These are phyloP conservation scores for Leccinum insolens DNA, from an alignment of 1,284 basidiomycete genomes.

Conservation along the genomic window DNA sequence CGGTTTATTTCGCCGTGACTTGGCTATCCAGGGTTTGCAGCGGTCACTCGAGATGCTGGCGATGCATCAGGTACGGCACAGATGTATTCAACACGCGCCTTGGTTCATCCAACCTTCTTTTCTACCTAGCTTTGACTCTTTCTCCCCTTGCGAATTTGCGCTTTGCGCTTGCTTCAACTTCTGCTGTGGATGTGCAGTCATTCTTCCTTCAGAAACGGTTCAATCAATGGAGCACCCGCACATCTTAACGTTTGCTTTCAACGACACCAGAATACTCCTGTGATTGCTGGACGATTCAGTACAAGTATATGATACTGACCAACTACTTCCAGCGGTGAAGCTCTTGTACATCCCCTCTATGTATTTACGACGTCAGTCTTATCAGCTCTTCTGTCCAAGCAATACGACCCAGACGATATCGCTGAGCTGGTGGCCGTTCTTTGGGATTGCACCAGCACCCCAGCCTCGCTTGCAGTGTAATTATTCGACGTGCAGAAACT, in stretches of 20 bases:
- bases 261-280: slow-evolving; percentile 63
- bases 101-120: neutral
- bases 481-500: slow-evolving; percentile 57
- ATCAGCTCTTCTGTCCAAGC: slow-evolving; percentile 52
- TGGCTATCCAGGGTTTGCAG: slow-evolving; percentile 49
- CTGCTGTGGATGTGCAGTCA: slow-evolving; percentile 40
- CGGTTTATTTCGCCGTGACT: neutral
- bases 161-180: slow-evolving; percentile 44
- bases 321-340: slow-evolving; percentile 45
- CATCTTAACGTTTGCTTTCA: slow-evolving; percentile 55
- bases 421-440: slow-evolving; percentile 64
- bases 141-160: slow-evolving; percentile 62
- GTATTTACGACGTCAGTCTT: slow-evolving; percentile 46
- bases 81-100: neutral
- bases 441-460: slow-evolving; percentile 43
- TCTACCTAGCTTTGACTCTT: slow-evolving; percentile 50
- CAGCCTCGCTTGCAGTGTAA: slow-evolving; percentile 46
- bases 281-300: slow-evolving; percentile 60
- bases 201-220: slow-evolving; percentile 55
- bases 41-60: slow-evolving; percentile 45
- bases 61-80: slow-evolving; percentile 40
- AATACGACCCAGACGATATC: slow-evolving; percentile 61
- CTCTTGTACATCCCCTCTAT: slow-evolving; percentile 47
- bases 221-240: slow-evolving; percentile 48
- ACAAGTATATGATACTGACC: slow-evolving; percentile 55